phyloP scores from a whole-genome alignment of 2,329 filamentous ascomycete genomes.

The Proliferodiscus dingleyae region DNA sequence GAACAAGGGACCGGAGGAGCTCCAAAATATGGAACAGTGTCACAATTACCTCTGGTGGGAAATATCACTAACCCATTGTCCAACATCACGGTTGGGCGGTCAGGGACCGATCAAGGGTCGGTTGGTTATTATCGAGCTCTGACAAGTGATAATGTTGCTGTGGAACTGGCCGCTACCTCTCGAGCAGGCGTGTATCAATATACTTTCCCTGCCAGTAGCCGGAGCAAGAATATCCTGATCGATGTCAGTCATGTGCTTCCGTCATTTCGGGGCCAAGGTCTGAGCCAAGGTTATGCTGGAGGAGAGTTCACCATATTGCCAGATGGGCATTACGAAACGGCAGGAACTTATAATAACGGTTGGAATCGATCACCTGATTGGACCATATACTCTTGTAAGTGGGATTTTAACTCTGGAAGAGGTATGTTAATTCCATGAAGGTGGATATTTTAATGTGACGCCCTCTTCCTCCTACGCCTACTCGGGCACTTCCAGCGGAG shows the following conservation, averaged over 20 bases:
- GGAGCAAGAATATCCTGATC: constrained; percentile 19
- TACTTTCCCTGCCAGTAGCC: constrained; percentile 47
- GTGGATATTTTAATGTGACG: constrained; percentile 24
- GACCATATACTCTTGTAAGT: constrained; percentile 56
- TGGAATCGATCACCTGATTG: constrained; percentile 61
- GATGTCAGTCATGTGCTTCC: constrained; percentile 49
- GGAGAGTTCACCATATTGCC: constrained; percentile 50
- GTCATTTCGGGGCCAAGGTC: constrained; percentile 54
- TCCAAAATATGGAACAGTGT: constrained; percentile 64
- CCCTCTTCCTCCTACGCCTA: constrained; percentile 21
- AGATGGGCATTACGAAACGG: constrained; percentile 53
- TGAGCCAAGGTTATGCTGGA: constrained; percentile 59
- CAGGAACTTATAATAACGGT: constrained; percentile 60
- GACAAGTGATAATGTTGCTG: constrained; percentile 49
- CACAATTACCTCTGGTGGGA: constrained; percentile 52
- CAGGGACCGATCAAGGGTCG: constrained; percentile 44
- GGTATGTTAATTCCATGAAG: constrained; percentile 10
- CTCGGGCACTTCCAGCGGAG: constrained; percentile 23
- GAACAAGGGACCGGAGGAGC: constrained; percentile 64
- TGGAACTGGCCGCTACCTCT: constrained; percentile 52
- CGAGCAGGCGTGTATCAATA: constrained; percentile 59
- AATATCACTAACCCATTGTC: constrained; percentile 48
- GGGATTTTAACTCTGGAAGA: constrained; percentile 26
- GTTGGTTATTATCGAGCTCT: constrained; percentile 58
- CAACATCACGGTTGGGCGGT: constrained; percentile 51